Evolutionary conservation across 495 filamentous ascomycete species (phyloP).

Genomic region (Chaetomium cochliodes): DNA sequence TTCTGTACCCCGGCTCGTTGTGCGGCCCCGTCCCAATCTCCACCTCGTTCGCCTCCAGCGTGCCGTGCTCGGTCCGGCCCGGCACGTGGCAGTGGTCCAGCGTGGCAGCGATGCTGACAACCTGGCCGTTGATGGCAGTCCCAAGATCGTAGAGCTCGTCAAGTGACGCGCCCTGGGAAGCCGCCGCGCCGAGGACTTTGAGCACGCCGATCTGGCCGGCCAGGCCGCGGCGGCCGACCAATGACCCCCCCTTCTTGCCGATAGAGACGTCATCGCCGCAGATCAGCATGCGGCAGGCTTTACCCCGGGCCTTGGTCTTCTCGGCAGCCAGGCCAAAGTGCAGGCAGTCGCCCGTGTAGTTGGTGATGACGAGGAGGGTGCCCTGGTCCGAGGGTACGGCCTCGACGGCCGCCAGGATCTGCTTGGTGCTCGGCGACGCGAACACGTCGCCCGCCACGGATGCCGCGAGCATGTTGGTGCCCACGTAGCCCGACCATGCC

Average conservation of each 20-base stretch:
- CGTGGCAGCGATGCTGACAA: conserved; percentile 59
- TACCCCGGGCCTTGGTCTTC: conserved; percentile 56
- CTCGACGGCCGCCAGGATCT: conserved; percentile 58
- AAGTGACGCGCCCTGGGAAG: conserved; percentile 48
- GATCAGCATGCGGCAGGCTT: conserved; percentile 55
- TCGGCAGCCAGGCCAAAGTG: conserved; percentile 64
- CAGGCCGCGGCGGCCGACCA: conserved; percentile 58
- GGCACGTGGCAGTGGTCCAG: conserved; percentile 66
- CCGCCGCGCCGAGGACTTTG: conserved; percentile 42
- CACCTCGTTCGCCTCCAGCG: conserved; percentile 47
- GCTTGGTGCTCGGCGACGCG: conserved; percentile 60
- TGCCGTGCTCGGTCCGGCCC: conserved; percentile 55
- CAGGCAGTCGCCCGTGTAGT: conserved; percentile 65
- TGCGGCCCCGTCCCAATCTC: conserved; percentile 63
- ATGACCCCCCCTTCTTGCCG: conserved; percentile 53
- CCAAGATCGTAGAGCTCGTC: conserved; percentile 58
- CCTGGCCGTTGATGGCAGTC: conserved; percentile 51
- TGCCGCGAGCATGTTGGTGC: conserved; percentile 59
- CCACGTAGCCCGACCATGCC: conserved; percentile 63
- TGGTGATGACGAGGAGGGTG: conserved; percentile 61
- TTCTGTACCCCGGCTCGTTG: conserved; percentile 60
- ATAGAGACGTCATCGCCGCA: conserved; percentile 62
- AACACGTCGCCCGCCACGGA: conserved; percentile 62
- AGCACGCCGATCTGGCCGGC: conserved; percentile 52
- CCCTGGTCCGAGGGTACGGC: conserved; percentile 57